These are phyloP conservation scores for Bimuria novae-zelandiae DNA, from an alignment of 2,329 filamentous ascomycete species.

Conservation along the genomic window DNA sequence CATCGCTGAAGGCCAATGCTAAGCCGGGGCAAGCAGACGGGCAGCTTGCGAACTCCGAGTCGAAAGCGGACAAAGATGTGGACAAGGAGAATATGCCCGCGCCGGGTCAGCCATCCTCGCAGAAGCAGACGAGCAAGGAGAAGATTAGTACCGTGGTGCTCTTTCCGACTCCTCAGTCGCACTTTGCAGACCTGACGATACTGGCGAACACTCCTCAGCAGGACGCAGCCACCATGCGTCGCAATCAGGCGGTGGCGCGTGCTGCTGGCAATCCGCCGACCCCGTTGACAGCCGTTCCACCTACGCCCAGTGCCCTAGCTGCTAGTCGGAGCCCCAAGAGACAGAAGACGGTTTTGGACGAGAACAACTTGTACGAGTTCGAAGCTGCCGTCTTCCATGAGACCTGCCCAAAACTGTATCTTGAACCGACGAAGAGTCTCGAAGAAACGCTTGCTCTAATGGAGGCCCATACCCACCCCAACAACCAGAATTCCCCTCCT, in stretches of 20 bases:
- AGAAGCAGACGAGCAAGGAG: conserved; percentile 54
- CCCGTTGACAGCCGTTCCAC: conserved; percentile 59
- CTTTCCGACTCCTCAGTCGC: conserved; percentile 77
- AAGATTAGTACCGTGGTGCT: conserved; percentile 79
- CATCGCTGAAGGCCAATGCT: conserved; percentile 33
- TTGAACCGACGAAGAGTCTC: conserved; percentile 73
- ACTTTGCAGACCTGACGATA: conserved; percentile 75
- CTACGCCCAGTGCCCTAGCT: conserved; percentile 60
- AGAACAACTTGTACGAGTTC: conserved; percentile 71
- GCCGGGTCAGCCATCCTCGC: conserved; percentile 51
- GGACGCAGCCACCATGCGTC: conserved; percentile 55
- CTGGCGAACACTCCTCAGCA: conserved; percentile 70
- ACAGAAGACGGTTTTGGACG: conserved; percentile 76
- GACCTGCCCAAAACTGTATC: conserved; percentile 73
- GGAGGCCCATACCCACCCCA: conserved; percentile 72
- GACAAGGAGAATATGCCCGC: conserved; percentile 65
- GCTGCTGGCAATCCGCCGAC: conserved; percentile 68
- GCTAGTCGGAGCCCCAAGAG: conserved; percentile 70
- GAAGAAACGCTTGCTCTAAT: conserved; percentile 74
- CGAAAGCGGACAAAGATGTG: conserved; percentile 43
- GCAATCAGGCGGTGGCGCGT: conserved; percentile 53
- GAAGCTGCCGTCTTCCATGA: conserved; percentile 77
- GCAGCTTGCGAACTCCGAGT: conserved; percentile 25
- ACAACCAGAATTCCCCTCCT: conserved; percentile 76
- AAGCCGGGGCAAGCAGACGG: conserved; percentile 31